These are phyloP conservation scores for Puccinellia tenuiflora DNA, from an alignment of 176 grass and related monocot genomes.

Conservation along the genomic window DNA sequence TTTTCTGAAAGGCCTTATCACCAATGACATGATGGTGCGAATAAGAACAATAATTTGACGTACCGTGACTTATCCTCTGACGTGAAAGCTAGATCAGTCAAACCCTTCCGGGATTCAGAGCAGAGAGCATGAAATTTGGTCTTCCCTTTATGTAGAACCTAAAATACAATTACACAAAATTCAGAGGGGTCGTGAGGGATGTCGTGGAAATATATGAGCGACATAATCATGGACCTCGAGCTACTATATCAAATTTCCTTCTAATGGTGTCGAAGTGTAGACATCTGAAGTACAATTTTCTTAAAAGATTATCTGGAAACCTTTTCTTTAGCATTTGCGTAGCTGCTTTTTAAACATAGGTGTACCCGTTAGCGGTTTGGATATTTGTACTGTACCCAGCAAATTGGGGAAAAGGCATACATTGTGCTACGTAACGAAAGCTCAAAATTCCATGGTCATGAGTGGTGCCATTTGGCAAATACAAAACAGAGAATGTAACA, in stretches of 20 bases:
- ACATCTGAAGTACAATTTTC: neutral
- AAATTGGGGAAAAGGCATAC: neutral
- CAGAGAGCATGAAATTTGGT: conserved; percentile 50
- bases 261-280: neutral
- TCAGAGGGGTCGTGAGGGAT: neutral
- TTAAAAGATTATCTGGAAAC: neutral
- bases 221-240: neutral
- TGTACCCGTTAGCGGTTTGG: neutral
- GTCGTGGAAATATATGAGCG: neutral
- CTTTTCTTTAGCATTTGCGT: neutral
- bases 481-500: neutral
- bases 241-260: conserved; percentile 6
- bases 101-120: conserved; percentile 31
- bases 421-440: neutral
- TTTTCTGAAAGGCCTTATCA: neutral
- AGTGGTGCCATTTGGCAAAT: neutral
- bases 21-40: neutral
- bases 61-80: conserved; percentile 80
- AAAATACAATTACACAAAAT: conserved; percentile 3
- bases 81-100: conserved; percentile 77
- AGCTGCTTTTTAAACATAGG: neutral
- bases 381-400: neutral
- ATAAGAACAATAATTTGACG: conserved; percentile 10
- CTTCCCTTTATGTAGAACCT: conserved; percentile 73
- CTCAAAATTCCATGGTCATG: neutral